Base-by-base conservation (phyloP, 257 asterid genomes). In the Salvia rosmarinus region DNA sequence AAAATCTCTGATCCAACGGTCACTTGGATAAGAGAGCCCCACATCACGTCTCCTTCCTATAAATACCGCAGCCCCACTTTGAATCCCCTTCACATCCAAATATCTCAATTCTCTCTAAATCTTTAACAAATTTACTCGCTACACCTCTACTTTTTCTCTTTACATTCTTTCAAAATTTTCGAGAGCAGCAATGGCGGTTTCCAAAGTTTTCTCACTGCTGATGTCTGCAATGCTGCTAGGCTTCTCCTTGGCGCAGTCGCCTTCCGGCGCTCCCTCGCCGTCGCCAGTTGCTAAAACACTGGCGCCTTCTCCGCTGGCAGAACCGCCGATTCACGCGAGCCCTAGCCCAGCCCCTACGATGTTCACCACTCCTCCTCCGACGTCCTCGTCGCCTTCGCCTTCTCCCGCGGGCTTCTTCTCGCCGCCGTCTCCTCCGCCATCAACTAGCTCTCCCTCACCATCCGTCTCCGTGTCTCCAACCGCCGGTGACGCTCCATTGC, bases 401-500 rank as follows among this genome's bases (percentile, higher is more conserved):
- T 61, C 85, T 55, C 81, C 79, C 21, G 30, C 42, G 1, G 50
- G 30, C 9, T 30, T 37, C 3, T 21, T 42, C 6, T 75, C 83
- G 14, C 81, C 83, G 9, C 83, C 86, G 0, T 37, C 76, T 65
- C 83, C 81, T 11, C 77, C 81, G 40, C 75, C 80, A 19, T 43
- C 77, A 20, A 10, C 64, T 39, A 0, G 35, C 19, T 8, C 85
- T 37, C 82, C 82, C 85, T 65, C 87, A 8, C 79, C 87, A 1
- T 80, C 82, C 9, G 57, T 65, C 7, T 63, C 80, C 5, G 0
- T 25, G 19, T 52, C 85, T 37, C 87, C 85, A 1, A 63, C 75
- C 20, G 37, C 25, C 51, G 70, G 1, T 52, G 42, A 1, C n/a
- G 68, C 77, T 30, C 81, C 77, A 0, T 60, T 6, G 19, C 78